phyloP scores from a whole-genome alignment of 2,329 filamentous ascomycete species.

The Coleophoma cylindrospora region DNA sequence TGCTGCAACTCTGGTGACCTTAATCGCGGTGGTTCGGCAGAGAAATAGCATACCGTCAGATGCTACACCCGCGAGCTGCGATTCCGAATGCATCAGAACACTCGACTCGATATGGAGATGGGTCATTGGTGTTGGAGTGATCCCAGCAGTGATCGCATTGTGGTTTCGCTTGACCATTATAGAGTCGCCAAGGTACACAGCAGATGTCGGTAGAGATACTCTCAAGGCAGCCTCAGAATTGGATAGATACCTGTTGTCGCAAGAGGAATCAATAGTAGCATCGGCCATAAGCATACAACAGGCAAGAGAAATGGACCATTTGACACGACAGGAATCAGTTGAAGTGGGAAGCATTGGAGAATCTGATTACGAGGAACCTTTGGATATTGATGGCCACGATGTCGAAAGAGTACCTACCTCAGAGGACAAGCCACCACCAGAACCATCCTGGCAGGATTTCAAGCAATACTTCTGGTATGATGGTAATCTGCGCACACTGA shows the following conservation, averaged over 20 bases:
- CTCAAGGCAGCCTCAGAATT: conserved; percentile 14
- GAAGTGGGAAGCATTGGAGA: neutral
- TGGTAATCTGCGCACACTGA: conserved; percentile 46
- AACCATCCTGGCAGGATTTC: conserved; percentile 16
- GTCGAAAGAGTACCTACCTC: conserved; percentile 62
- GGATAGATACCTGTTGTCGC: conserved; percentile 10
- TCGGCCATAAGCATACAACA: neutral
- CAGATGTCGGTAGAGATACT: conserved; percentile 45
- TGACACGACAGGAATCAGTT: conserved; percentile 1
- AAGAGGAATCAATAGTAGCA: neutral
- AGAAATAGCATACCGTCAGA: conserved; percentile 25
- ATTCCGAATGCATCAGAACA: conserved; percentile 48
- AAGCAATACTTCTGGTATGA: conserved; percentile 31
- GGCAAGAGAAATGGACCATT: neutral
- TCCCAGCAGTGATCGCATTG: conserved; percentile 59
- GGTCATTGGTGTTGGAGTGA: conserved; percentile 52
- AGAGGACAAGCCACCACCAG: conserved; percentile 4
- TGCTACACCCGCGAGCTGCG: conserved; percentile 39
- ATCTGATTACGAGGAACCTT: neutral
- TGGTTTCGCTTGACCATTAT: conserved; percentile 63
- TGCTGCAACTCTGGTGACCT: conserved; percentile 57
- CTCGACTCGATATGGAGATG: conserved; percentile 71
- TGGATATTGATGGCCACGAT: conserved; percentile 46
- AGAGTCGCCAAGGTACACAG: conserved; percentile 59
- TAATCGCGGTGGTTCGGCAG: conserved; percentile 57